These are phyloP conservation scores for Cryphonectria radicalis DNA, from an alignment of 2,329 filamentous ascomycete genomes.

Conservation along the genomic window DNA sequence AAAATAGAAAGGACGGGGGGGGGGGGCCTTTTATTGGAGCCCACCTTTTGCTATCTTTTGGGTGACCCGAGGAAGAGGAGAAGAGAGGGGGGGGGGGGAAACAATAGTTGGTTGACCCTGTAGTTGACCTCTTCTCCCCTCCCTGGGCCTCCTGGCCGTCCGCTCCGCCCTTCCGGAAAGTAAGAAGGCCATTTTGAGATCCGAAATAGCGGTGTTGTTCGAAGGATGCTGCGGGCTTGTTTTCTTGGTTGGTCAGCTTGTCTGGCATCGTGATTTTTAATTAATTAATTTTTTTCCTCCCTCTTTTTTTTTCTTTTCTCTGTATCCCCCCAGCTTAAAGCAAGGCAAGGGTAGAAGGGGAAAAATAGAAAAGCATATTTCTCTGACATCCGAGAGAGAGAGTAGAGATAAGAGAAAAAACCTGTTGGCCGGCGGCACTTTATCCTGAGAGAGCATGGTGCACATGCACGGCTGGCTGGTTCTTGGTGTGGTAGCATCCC, in stretches of 20 bases:
- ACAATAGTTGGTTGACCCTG: neutral
- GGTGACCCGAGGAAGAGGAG: neutral
- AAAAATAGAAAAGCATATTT: neutral
- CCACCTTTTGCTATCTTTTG: neutral
- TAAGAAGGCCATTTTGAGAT: neutral
- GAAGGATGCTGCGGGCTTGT: neutral
- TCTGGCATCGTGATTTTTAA: neutral
- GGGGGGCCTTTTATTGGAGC: neutral
- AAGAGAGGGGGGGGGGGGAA: neutral
- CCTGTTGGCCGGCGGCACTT: neutral
- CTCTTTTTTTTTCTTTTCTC: no score
- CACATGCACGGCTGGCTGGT: neutral
- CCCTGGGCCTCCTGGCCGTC: neutral
- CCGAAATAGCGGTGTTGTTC: conserved; percentile 2
- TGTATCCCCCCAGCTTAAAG: no score
- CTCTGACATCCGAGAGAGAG: neutral
- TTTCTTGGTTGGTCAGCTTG: neutral
- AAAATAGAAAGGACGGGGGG: neutral
- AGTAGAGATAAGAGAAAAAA: neutral
- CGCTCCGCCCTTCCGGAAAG: neutral
- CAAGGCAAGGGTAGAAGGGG: neutral
- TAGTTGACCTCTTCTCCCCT: neutral
- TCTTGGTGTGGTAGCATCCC: neutral
- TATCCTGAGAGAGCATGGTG: neutral
- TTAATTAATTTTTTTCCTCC: neutral